Percentiles rank a stretch among this genome's conserved stretches.
phyloP scores from a whole-genome alignment of 805 yeast species.

The Saccharomycopsis sp. region DNA sequence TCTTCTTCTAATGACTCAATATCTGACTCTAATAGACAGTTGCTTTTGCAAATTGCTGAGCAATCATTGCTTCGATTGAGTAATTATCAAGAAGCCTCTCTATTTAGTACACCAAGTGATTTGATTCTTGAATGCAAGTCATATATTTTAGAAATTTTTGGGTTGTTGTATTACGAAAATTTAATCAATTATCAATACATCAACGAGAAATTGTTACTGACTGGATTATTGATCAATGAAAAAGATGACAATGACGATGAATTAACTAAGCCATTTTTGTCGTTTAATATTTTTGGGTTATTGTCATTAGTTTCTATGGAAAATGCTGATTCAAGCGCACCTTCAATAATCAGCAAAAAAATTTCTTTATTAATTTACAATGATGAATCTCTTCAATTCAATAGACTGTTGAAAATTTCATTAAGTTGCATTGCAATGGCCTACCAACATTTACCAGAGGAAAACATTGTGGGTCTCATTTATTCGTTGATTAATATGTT shows the following conservation, averaged over 20 bases:
- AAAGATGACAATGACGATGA: conserved; percentile 5
- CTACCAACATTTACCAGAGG: conserved; percentile 64
- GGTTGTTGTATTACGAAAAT: conserved; percentile 45
- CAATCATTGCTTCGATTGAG: conserved; percentile 38
- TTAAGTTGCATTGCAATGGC: conserved; percentile 46
- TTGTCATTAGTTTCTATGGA: conserved; percentile 16
- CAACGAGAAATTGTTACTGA: conserved; percentile 34
- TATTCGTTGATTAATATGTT: conserved; percentile 76
- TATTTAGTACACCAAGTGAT: no score
- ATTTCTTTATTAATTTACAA: conserved; percentile 42
- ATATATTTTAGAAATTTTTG: conserved; percentile 51
- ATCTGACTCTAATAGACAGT: not conserved
- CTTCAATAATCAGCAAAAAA: conserved; percentile 48
- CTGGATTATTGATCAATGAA: conserved; percentile 40
- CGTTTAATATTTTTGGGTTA: conserved; percentile 19
- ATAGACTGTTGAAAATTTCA: conserved; percentile 9
- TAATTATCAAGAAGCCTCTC: no score
- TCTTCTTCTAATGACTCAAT: not conserved
- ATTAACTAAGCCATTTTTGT: conserved; percentile 12
- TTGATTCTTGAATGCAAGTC: conserved; percentile 51
- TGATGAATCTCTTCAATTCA: conserved; percentile 43
- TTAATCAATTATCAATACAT: conserved; percentile 39
- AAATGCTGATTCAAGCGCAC: conserved; percentile 35
- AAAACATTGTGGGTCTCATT: conserved; percentile 73
- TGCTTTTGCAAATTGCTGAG: conserved; percentile 8